Conservation (phyloP, 495 filamentous ascomycete species). For the Wilcoxina mikolae region DNA sequence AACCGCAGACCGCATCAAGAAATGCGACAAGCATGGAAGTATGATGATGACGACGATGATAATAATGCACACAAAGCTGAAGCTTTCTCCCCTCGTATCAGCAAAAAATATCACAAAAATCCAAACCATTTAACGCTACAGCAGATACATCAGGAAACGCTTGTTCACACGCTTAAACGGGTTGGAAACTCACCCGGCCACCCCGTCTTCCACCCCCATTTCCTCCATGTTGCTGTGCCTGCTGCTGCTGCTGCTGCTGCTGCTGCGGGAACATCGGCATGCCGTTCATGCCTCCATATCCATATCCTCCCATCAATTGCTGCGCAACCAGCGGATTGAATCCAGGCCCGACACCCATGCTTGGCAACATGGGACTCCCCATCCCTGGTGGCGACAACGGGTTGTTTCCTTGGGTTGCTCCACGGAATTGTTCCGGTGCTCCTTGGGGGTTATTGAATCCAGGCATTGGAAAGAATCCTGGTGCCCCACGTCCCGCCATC, state of each 20-base stretch:
- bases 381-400: slow-evolving; percentile 23
- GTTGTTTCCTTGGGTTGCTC: slow-evolving; percentile 18
- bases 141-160: not conserved
- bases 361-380: slow-evolving; percentile 21
- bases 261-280: slow-evolving; percentile 22
- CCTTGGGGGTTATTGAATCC: slow-evolving; percentile 15
- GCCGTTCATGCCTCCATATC: slow-evolving; percentile 23
- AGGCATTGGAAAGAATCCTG: slow-evolving; percentile 20
- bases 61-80: no score
- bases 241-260: slow-evolving; percentile 24
- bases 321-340: slow-evolving; percentile 25
- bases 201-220: slow-evolving; percentile 17
- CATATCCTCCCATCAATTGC: slow-evolving; percentile 25
- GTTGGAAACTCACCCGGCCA: slow-evolving; percentile 25
- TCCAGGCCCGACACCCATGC: slow-evolving; percentile 19
- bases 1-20: no score
- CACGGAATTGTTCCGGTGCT: slow-evolving; percentile 24
- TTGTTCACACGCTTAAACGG: not conserved
- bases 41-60: no score
- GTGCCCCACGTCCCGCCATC: slow-evolving; percentile 21
- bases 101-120: no score
- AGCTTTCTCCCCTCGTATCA: no score
- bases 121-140: not conserved
- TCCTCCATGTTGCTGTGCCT: slow-evolving; percentile 14
- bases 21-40: no score